A percentile compares a stretch with the other conserved stretches of the same genome.
Conservation (phyloP, 345 rosid genomes). For the Erysimum cheiranthoides region DNA sequence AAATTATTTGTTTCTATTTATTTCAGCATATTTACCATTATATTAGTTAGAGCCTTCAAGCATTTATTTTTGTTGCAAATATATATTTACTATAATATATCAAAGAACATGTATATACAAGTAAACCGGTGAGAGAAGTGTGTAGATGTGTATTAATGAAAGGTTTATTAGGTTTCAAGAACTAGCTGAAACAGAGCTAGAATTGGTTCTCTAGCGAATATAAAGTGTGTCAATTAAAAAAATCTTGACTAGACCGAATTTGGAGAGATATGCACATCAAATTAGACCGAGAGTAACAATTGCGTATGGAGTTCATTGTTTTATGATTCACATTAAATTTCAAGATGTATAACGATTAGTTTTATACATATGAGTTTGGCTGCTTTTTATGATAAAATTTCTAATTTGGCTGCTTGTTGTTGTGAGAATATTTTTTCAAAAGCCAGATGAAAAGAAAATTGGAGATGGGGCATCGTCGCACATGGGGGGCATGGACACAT, state of each 20-base stretch:
- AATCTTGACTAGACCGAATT: background rate
- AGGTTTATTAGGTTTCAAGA: background rate
- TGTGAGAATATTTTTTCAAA: conserved; percentile 33
- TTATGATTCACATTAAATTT: conserved; percentile 18
- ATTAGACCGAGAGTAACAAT: conserved; percentile 9
- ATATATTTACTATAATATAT: too few species aligned
- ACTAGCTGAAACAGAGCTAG: background rate
- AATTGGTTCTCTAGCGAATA: background rate
- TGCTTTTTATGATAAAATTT: conserved; percentile 14
- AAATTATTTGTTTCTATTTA: background rate
- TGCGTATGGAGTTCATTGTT: background rate
- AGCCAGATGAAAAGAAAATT: background rate
- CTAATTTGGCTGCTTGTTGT: conserved; percentile 43
- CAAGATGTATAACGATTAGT: conserved; percentile 12
- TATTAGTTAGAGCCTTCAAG: background rate
- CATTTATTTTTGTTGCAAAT: background rate
- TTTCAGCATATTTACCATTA: background rate
- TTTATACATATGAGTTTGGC: conserved; percentile 31
- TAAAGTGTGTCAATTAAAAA: background rate
- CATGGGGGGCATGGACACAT: conserved; percentile 47
- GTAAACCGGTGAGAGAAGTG: background rate
- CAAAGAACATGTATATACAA: too few species aligned
- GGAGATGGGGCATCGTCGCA: conserved; percentile 46
- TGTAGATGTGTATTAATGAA: background rate
- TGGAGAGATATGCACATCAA: conserved; percentile 20